Percentiles rank a stretch among this genome's conserved stretches.
Evolutionary conservation across 352 stramenopile species (phyloP).

Genomic region (Peronospora farinosa): DNA sequence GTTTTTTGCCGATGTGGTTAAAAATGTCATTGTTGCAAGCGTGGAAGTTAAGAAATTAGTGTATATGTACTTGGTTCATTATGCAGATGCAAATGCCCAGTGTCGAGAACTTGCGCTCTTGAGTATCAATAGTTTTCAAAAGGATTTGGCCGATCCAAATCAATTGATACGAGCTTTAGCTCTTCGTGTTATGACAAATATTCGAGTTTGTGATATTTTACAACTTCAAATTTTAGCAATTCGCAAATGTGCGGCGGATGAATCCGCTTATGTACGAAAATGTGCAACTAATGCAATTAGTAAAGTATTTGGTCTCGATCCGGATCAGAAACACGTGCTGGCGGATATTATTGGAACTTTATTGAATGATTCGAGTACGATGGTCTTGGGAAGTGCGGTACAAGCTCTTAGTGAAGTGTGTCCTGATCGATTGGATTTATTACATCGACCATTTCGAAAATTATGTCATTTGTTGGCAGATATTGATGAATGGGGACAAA

Average conservation of each 20-base stretch:
- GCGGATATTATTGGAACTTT: constrained; percentile 91
- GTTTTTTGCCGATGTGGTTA: constrained; percentile 97
- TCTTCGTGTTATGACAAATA: constrained; percentile 95
- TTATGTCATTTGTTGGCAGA: constrained; percentile 97
- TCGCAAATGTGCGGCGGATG: constrained; percentile 88
- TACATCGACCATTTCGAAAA: constrained; percentile 94
- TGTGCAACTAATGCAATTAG: constrained; percentile 93
- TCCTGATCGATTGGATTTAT: constrained; percentile 90
- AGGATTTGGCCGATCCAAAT: constrained; percentile 93
- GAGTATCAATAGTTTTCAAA: constrained; percentile 98
- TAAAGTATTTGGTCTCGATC: constrained; percentile 91
- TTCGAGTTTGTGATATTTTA: constrained; percentile 97
- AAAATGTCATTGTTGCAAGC: constrained; percentile 90
- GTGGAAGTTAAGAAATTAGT: constrained; percentile 99
- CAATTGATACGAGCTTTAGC: constrained; percentile 91
- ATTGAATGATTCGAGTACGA: constrained; percentile 92
- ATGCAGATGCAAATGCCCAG: constrained; percentile 91
- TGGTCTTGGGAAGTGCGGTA: constrained; percentile 95
- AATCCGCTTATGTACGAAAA: constrained; percentile 95
- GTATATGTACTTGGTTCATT: constrained; percentile 99
- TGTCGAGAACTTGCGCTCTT: constrained; percentile 95
- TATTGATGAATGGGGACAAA: constrained; percentile 98
- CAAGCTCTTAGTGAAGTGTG: constrained; percentile 95
- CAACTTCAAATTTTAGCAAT: constrained; percentile 98
- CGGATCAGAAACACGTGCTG: constrained; percentile 85